Percentiles rank a stretch among this genome's conserved stretches.
Conservation (phyloP, 768 basidiomycete genomes). For the Terana coerulea region DNA sequence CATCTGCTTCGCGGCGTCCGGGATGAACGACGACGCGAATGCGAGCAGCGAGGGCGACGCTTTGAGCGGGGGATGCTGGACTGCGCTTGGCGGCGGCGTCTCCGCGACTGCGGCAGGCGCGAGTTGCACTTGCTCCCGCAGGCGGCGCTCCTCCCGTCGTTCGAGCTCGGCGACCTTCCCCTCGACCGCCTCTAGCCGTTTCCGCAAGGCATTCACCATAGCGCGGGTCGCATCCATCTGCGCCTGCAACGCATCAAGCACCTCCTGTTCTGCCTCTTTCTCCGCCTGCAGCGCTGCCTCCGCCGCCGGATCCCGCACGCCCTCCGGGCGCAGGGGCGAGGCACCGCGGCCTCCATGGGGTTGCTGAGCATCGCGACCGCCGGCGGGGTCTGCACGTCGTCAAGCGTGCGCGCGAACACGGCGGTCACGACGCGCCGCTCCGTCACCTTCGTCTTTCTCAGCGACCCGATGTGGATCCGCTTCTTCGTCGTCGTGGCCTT, state of each 20-base stretch:
- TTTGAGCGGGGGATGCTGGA: background rate
- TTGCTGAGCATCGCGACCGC: no score
- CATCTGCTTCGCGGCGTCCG: background rate
- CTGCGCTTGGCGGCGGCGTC: background rate
- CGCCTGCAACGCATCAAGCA: constrained; percentile 12
- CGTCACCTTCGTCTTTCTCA: constrained; percentile 16
- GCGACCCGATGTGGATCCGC: background rate
- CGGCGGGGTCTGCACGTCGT: no score
- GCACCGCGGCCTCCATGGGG: no score
- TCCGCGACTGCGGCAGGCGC: background rate
- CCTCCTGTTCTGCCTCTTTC: no score
- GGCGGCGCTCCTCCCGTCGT: constrained; percentile 15
- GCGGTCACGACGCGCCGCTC: constrained; percentile 29
- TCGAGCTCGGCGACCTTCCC: constrained; percentile 27
- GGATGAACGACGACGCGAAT: background rate
- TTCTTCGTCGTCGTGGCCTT: no score
- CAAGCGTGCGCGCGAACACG: constrained; percentile 23
- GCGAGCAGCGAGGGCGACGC: background rate
- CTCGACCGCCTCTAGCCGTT: constrained; percentile 29
- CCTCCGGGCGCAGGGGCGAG: background rate
- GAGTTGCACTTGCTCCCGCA: background rate
- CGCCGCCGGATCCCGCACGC: background rate
- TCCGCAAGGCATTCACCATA: constrained; percentile 26
- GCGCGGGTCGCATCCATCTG: constrained; percentile 22
- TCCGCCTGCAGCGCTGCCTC: background rate